Base-by-base conservation (phyloP, 2,329 filamentous ascomycete genomes). In the Thelonectria olida region DNA sequence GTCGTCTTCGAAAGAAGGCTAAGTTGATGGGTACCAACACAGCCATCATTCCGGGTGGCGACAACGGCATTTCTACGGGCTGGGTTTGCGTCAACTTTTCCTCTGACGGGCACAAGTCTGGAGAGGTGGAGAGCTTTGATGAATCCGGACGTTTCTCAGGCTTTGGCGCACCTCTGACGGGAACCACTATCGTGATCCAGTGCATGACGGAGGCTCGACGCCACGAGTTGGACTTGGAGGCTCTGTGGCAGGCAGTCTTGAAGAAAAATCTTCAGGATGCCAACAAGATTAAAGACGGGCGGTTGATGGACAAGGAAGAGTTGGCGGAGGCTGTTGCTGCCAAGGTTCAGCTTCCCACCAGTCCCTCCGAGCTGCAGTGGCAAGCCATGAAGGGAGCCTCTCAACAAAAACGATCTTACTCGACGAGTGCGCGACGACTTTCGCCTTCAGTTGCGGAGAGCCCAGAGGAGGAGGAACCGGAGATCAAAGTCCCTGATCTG, bases 51-150 rank as follows among this genome's bases (percentile, higher is more conserved):
- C 86, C 87, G 10, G 85, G 85, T 48, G 80, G 85, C 2, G 94
- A 97, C 69, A 92, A 97, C 72, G 95, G 94, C 2, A 92, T 97
- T 53, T 90, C 91, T 12, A 97, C 95, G 1, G 94, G 93, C 9
- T 99, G 96, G 96, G 91, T 99, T 19, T 99, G 96, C 77, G 92
- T 98, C 62, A 96, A 97, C 74, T 85, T 96, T 9, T 92, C 92
- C 5, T 86, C 86, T 15, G 84, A 93, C 1, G 86, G 90, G 42
- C 84, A 85, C 20, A 81, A 83, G n/a, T 71, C 74, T 15, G 72
- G 74, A 8, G 82, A 86, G 63, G 73, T 78, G 13, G 74, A 78
- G 10, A 76, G 80, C 23, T 73, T 83, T 36, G 81, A 83, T 19
- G 79, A 80, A 15, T 77, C 79, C 12, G 83, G 87, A 13, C 82